These are phyloP conservation scores for Lentinula lateritia DNA, from an alignment of 768 basidiomycete genomes.

Conservation along the genomic window DNA sequence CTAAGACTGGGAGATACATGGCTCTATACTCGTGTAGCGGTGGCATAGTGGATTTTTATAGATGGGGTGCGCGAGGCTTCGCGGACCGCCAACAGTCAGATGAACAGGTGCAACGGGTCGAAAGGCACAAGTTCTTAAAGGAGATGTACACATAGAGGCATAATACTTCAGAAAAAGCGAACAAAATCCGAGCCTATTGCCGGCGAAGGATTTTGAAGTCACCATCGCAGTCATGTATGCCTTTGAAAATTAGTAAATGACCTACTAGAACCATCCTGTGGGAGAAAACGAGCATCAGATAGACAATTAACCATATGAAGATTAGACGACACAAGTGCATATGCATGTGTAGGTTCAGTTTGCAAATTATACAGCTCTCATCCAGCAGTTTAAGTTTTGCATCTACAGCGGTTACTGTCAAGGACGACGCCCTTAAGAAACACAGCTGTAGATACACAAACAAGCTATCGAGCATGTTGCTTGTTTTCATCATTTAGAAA, in stretches of 20 bases:
- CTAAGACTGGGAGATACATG: neutral
- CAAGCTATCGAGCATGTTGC: slow-evolving; percentile 2
- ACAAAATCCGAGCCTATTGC: neutral
- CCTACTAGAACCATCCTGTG: neutral
- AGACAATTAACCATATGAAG: no score
- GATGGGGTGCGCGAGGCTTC: neutral
- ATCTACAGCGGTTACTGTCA: neutral
- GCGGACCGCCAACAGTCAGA: neutral
- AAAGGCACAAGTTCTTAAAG: neutral
- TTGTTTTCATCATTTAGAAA: neutral
- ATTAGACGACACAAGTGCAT: neutral
- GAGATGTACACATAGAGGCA: neutral
- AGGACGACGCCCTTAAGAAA: neutral
- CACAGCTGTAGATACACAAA: neutral
- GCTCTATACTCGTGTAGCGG: neutral
- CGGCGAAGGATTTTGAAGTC: neutral
- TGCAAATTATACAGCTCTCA: slow-evolving; percentile 6
- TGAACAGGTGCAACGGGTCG: neutral
- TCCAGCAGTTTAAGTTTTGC: neutral
- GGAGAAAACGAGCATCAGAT: neutral
- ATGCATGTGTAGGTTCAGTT: neutral
- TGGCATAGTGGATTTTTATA: neutral
- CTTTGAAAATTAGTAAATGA: neutral
- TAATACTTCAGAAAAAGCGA: neutral
- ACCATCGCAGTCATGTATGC: neutral